Evolutionary conservation across 441 rosid species (phyloP).

Genomic region (Corymbia citriodora): DNA sequence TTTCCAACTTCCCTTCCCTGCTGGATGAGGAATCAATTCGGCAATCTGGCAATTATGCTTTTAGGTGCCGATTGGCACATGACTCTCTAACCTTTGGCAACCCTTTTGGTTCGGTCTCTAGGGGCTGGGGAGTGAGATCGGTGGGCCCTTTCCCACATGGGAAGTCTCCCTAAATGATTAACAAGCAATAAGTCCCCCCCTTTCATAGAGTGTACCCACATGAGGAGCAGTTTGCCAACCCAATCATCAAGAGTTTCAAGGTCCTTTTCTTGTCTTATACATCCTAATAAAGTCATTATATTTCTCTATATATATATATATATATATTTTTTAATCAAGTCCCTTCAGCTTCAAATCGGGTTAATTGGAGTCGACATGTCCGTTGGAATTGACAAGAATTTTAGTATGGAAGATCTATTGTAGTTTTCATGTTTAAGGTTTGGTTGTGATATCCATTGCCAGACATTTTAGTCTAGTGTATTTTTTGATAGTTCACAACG

Average conservation of each 20-base stretch:
- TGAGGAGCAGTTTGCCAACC: neutral
- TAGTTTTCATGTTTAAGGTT: neutral
- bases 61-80: neutral
- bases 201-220: neutral
- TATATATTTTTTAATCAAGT: neutral
- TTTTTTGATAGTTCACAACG: accelerated
- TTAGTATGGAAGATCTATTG: neutral
- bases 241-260: neutral
- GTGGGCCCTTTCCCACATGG: neutral
- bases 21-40: neutral
- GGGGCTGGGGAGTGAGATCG: neutral
- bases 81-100: neutral
- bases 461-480: neutral
- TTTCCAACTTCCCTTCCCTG: neutral
- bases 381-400: neutral
- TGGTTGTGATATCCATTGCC: neutral
- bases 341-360: neutral
- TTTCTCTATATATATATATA: neutral
- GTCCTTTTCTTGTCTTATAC: accelerated
- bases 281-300: neutral
- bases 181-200: neutral
- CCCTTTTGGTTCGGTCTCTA: neutral
- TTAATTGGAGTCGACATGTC: neutral
- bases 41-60: neutral
- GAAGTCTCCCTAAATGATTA: neutral